A percentile compares a stretch with the other conserved stretches of the same genome.
Conservation (phyloP, 2,329 filamentous ascomycete genomes). For the Fusarium floridanum region DNA sequence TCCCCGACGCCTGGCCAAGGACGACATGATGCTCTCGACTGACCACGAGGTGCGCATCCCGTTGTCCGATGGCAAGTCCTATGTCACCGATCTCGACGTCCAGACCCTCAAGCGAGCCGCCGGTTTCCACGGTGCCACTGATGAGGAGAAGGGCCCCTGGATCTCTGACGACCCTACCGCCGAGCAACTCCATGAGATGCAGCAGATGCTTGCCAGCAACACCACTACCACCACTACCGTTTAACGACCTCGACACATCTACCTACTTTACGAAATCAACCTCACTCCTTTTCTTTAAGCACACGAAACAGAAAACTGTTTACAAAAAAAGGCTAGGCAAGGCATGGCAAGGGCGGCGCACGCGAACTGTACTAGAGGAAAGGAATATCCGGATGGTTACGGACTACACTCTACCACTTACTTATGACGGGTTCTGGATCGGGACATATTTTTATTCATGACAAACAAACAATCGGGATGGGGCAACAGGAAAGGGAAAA, state of each 20-base stretch:
- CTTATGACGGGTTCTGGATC: conserved; percentile 30
- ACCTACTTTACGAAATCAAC: conserved; percentile 17
- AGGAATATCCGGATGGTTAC: conserved; percentile 21
- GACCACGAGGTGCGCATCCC: conserved; percentile 93
- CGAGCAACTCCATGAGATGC: conserved; percentile 72
- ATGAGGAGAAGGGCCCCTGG: conserved; percentile 91
- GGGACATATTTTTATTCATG: conserved; percentile 30
- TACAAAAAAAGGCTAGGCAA: conserved; percentile 45
- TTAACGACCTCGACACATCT: conserved; percentile 23
- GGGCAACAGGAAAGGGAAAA: conserved; percentile 20
- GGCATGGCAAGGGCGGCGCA: conserved; percentile 42
- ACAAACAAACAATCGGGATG: conserved; percentile 7
- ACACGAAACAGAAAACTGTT: conserved; percentile 32
- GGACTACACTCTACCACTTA: conserved; percentile 16
- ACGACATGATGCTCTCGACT: conserved; percentile 98
- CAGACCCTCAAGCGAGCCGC: conserved; percentile 91
- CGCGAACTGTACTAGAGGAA: conserved; percentile 44
- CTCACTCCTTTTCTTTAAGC: conserved; percentile 11
- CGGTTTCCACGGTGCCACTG: conserved; percentile 82
- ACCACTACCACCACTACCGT: conserved; percentile 25
- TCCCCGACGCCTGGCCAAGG: conserved; percentile 88
- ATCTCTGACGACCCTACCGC: conserved; percentile 77
- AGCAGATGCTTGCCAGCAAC: conserved; percentile 59
- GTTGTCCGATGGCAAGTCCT: conserved; percentile 80
- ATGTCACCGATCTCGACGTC: conserved; percentile 93